Evolutionary conservation across 345 rosid genomes (phyloP), one percentile per base, ranked within the genome.

Genomic region (Euclidium syriacum): DNA sequence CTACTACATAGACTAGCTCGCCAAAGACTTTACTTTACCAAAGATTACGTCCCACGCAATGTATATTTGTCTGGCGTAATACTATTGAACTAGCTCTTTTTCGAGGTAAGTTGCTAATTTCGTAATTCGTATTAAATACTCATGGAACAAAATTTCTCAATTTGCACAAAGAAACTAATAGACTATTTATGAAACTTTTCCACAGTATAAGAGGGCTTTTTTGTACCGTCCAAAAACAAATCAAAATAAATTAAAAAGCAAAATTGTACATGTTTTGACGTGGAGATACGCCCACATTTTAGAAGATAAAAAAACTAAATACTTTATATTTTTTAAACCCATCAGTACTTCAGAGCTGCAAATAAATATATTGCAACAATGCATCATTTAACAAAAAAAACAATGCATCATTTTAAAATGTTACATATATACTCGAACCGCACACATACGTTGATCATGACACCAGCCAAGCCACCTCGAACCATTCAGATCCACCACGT

Each of bases 381-480:
- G 29, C 40, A 34, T 12, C 16, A 9, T 36, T 35, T 62, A n/a
- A n/a, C n/a, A n/a, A n/a, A n/a, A n/a, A n/a, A n/a, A n/a, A n/a
- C n/a, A n/a, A n/a, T 16, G 29, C 40, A 34, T 12, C 16, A 9
- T 36, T 35, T 62, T n/a, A 3, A 23, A 23, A 33, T 10, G 34
- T 7, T n/a, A 16, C 12, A 11, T 55, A 47, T 12, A 40, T 19
- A 11, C 9, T 15, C 23, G n/a, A n/a, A n/a, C 40, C 9, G 49
- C 64, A 18, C 53, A 7, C 70, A 25, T 12, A 38, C n/a, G 16
- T 65, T 65, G 70, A 65, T 67, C 41, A 36, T 8, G n/a, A 32
- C 32, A 57, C 64, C 51, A 19, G 12, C 64, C 55, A 57, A 38
- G 4, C 14, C 14, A 15, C 23, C 33, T 0, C 17, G 32, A 47